These are phyloP conservation scores for Chlorella sp. DNA, from an alignment of 139 green algal species.

Conservation along the genomic window DNA sequence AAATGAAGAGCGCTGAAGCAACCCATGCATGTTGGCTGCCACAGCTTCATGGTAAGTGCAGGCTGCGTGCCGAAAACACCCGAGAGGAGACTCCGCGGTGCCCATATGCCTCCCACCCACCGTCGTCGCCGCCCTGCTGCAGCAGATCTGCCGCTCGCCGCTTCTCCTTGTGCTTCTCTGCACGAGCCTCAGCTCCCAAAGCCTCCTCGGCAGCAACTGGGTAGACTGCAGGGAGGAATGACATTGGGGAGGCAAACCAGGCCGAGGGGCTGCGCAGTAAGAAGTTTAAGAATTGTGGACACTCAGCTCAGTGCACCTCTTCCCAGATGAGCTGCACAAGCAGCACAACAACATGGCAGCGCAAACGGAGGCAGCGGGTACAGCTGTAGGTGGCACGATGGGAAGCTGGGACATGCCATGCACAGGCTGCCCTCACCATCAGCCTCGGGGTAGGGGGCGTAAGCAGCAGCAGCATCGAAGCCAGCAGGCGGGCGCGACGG, in stretches of 20 bases:
- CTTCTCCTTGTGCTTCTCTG: constrained; percentile 22
- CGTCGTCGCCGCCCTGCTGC: background rate
- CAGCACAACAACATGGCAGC: too few species aligned
- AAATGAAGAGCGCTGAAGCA: too few species aligned
- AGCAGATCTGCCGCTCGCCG: background rate
- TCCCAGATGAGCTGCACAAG: too few species aligned
- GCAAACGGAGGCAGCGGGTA: too few species aligned
- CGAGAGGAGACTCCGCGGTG: too few species aligned
- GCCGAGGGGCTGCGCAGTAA: background rate
- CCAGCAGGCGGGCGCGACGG: constrained; percentile 2
- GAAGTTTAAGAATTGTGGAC: too few species aligned
- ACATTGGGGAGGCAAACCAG: too few species aligned
- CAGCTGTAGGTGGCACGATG: too few species aligned
- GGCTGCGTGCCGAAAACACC: too few species aligned
- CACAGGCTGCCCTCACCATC: constrained; percentile 2
- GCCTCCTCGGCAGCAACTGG: background rate
- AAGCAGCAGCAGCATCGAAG: constrained; percentile 16
- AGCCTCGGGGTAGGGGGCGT: constrained; percentile 10
- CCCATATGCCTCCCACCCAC: background rate
- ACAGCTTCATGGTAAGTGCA: too few species aligned
- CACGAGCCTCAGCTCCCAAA: background rate
- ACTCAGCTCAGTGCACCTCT: too few species aligned
- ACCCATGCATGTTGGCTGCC: too few species aligned
- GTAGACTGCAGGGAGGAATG: background rate
- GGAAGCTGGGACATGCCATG: background rate